Percentiles rank a stretch among this genome's conserved stretches.
These are phyloP conservation scores for Emergomyces pasteurianus DNA, from an alignment of 2,329 filamentous ascomycete species.

Conservation along the genomic window DNA sequence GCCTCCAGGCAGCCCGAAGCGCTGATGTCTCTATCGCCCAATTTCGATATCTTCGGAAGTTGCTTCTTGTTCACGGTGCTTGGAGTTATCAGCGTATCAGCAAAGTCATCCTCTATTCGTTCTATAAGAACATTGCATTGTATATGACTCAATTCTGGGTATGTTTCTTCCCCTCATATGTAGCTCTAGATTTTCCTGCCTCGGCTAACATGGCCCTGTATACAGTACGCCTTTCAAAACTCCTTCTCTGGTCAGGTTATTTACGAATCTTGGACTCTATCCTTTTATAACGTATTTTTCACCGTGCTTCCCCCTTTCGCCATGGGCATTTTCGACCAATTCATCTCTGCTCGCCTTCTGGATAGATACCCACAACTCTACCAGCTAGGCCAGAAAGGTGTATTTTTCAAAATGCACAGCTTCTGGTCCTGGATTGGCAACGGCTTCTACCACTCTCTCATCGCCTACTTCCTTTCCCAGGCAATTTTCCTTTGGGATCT, in stretches of 20 bases:
- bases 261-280: slow-evolving; percentile 98
- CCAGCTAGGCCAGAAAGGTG: slow-evolving; percentile 78
- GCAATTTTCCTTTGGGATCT: slow-evolving; percentile 74
- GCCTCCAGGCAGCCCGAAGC: slow-evolving; percentile 88
- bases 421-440: slow-evolving; percentile 90
- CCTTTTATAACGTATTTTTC: slow-evolving; percentile 98
- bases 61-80: slow-evolving; percentile 85
- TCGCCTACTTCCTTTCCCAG: slow-evolving; percentile 78
- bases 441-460: slow-evolving; percentile 86
- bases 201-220: slow-evolving; percentile 24
- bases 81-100: slow-evolving; percentile 97
- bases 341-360: slow-evolving; percentile 82
- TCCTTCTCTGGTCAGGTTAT: slow-evolving; percentile 96
- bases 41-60: slow-evolving; percentile 87
- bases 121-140: slow-evolving; percentile 97
- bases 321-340: slow-evolving; percentile 94
- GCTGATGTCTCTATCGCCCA: slow-evolving; percentile 94
- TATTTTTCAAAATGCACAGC: slow-evolving; percentile 85
- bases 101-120: slow-evolving; percentile 95
- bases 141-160: slow-evolving; percentile 99
- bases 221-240: slow-evolving; percentile 98
- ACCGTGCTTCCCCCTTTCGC: slow-evolving; percentile 87
- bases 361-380: slow-evolving; percentile 97
- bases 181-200: neutral
- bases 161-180: slow-evolving; percentile 27